Evolutionary conservation across 1,284 basidiomycete species (phyloP).

Genomic region (Ustilago hordei): DNA sequence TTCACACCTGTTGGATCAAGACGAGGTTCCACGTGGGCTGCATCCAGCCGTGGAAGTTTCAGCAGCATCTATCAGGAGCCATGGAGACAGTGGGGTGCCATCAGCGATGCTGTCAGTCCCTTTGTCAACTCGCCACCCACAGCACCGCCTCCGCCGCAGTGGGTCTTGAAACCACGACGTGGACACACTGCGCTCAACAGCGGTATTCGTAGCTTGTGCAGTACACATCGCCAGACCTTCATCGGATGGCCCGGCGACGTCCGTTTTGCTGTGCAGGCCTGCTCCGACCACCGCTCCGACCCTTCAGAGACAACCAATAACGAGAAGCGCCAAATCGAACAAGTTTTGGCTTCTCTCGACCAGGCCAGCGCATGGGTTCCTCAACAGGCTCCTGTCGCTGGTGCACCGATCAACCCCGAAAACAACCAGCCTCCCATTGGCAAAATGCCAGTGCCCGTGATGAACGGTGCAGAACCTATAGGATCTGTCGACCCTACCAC

Average conservation of each 20-base stretch:
- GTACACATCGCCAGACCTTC: conserved; percentile 87
- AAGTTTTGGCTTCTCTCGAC: conserved; percentile 63
- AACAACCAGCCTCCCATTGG: conserved; percentile 33
- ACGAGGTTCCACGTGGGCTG: conserved; percentile 54
- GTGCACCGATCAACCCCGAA: conserved; percentile 42
- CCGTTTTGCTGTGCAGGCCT: conserved; percentile 67
- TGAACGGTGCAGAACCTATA: conserved; percentile 68
- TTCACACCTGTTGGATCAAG: conserved; percentile 64
- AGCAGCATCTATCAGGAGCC: conserved; percentile 52
- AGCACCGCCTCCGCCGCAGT: conserved; percentile 70
- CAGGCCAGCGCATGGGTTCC: conserved; percentile 58
- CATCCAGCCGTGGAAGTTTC: conserved; percentile 48
- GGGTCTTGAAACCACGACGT: conserved; percentile 84
- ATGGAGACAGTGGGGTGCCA: conserved; percentile 44
- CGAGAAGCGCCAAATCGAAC: conserved; percentile 65
- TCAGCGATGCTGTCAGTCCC: conserved; percentile 51
- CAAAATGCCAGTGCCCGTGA: conserved; percentile 55
- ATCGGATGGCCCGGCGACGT: conserved; percentile 95
- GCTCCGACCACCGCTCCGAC: conserved; percentile 60
- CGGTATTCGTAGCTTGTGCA: conserved; percentile 85
- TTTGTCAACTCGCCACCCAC: conserved; percentile 42
- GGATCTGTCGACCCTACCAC: conserved; percentile 48
- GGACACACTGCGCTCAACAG: conserved; percentile 96
- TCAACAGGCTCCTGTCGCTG: conserved; percentile 54
- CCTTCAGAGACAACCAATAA: conserved; percentile 54